Percentiles rank a stretch among this genome's conserved stretches.
Conservation (phyloP, 2,329 filamentous ascomycete species). For the Pyricularia sp. region DNA sequence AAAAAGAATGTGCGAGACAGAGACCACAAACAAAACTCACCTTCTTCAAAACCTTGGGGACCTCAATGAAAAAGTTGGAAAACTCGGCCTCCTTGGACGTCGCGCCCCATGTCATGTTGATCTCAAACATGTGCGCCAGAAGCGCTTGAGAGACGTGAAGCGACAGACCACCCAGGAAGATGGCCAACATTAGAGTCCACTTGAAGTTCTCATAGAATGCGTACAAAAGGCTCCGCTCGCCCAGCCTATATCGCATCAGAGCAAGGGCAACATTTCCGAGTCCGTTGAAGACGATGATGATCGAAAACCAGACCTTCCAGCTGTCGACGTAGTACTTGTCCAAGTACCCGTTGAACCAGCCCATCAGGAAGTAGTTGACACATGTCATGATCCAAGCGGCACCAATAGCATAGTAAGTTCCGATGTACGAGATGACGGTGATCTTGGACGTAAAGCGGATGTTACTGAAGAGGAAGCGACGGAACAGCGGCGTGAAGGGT, state of each 20-base stretch:
- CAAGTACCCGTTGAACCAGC: slow-evolving; percentile 68
- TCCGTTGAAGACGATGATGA: slow-evolving; percentile 69
- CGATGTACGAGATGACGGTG: slow-evolving; percentile 68
- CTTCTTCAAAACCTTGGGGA: slow-evolving; percentile 67
- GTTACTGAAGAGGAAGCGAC: slow-evolving; percentile 60
- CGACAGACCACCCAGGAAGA: slow-evolving; percentile 75
- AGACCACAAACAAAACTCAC: slow-evolving; percentile 46
- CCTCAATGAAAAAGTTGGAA: slow-evolving; percentile 77
- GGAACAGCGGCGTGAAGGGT: slow-evolving; percentile 72
- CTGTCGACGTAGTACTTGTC: slow-evolving; percentile 75
- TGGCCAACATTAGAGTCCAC: slow-evolving; percentile 64
- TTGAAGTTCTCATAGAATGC: slow-evolving; percentile 57
- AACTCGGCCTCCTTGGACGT: slow-evolving; percentile 76
- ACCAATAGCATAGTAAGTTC: slow-evolving; percentile 72
- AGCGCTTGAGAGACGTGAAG: slow-evolving; percentile 76
- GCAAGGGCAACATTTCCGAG: slow-evolving; percentile 65
- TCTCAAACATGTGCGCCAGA: slow-evolving; percentile 73
- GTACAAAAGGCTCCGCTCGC: slow-evolving; percentile 50
- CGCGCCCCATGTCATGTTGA: slow-evolving; percentile 80
- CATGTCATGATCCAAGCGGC: slow-evolving; percentile 67
- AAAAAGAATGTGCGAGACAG: slow-evolving; percentile 12
- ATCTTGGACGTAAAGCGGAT: slow-evolving; percentile 70
- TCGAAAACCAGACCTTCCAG: slow-evolving; percentile 73
- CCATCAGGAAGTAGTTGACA: slow-evolving; percentile 66
- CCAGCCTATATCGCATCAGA: slow-evolving; percentile 62